These are phyloP conservation scores for Amorphotheca resinae DNA, from an alignment of 495 filamentous ascomycete species.

Conservation along the genomic window DNA sequence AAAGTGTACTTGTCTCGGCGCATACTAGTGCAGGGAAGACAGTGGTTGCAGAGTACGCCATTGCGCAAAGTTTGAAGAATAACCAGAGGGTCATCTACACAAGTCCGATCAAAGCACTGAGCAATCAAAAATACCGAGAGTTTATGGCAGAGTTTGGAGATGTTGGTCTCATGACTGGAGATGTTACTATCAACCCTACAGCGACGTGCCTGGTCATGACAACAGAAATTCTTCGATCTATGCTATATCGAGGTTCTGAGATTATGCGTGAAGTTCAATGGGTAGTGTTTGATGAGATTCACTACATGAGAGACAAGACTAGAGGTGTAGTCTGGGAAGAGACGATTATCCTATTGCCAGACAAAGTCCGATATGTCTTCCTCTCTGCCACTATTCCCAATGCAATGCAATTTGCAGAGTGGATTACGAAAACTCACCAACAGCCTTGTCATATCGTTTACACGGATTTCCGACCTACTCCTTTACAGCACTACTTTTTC, in stretches of 20 bases:
- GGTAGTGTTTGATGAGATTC: conserved; percentile 97
- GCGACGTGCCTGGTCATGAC: conserved; percentile 98
- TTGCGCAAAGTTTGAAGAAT: conserved; percentile 90
- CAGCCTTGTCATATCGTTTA: conserved; percentile 98
- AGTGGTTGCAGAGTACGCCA: conserved; percentile 94
- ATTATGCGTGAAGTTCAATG: conserved; percentile 98
- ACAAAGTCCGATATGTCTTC: conserved; percentile 98
- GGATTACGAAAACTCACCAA: conserved; percentile 92
- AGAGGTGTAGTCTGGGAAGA: conserved; percentile 98
- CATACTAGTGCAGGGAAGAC: conserved; percentile 98
- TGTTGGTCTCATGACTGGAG: conserved; percentile 95
- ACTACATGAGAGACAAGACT: conserved; percentile 91
- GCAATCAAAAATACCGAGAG: conserved; percentile 97
- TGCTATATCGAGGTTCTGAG: conserved; percentile 95
- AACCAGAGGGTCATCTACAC: conserved; percentile 99
- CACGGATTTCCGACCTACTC: conserved; percentile 93
- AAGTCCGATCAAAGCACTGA: conserved; percentile 95
- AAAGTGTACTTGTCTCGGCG: conserved; percentile 92
- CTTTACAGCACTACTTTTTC: conserved; percentile 95
- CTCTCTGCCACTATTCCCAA: conserved; percentile 98
- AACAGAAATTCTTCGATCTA: conserved; percentile 96
- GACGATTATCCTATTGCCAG: conserved; percentile 90
- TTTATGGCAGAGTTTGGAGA: conserved; percentile 93
- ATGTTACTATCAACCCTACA: conserved; percentile 97
- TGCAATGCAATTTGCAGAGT: conserved; percentile 98